phyloP scores from a whole-genome alignment of 768 basidiomycete species.

The Trametes cinnabarina region DNA sequence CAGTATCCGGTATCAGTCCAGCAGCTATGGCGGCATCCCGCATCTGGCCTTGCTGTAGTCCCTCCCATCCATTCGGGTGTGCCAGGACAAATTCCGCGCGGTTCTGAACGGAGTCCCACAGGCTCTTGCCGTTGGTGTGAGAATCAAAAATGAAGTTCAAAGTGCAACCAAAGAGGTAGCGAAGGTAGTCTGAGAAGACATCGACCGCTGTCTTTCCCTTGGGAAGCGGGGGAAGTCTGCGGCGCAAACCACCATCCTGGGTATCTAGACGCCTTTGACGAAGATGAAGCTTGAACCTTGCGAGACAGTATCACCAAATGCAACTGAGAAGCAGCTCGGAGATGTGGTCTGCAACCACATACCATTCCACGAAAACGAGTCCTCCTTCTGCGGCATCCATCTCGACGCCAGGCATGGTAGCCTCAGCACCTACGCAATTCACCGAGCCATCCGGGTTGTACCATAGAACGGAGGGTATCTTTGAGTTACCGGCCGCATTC shows the following conservation, averaged over 20 bases:
- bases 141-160: conserved; percentile 47
- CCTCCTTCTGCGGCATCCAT: background rate
- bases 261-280: conserved; percentile 5
- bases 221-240: conserved; percentile 35
- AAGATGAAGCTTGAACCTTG: conserved; percentile 23
- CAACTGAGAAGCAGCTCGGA: background rate
- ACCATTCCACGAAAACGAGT: conserved; percentile 15
- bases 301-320: background rate
- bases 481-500: conserved; percentile 37
- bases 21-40: conserved; percentile 51
- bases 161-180: conserved; percentile 44
- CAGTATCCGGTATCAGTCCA: conserved; percentile 45
- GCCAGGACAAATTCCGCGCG: conserved; percentile 51
- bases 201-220: conserved; percentile 39
- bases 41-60: conserved; percentile 55
- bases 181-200: conserved; percentile 48
- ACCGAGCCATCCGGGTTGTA: conserved; percentile 41
- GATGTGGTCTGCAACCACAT: conserved; percentile 13
- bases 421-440: conserved; percentile 46
- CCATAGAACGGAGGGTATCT: conserved; percentile 50
- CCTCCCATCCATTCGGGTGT: conserved; percentile 69
- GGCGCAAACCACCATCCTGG: background rate
- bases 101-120: conserved; percentile 46
- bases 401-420: conserved; percentile 17
- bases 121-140: conserved; percentile 40